Base-by-base conservation (phyloP, 306 rosid genomes). In the Vachellia collinsii region DNA sequence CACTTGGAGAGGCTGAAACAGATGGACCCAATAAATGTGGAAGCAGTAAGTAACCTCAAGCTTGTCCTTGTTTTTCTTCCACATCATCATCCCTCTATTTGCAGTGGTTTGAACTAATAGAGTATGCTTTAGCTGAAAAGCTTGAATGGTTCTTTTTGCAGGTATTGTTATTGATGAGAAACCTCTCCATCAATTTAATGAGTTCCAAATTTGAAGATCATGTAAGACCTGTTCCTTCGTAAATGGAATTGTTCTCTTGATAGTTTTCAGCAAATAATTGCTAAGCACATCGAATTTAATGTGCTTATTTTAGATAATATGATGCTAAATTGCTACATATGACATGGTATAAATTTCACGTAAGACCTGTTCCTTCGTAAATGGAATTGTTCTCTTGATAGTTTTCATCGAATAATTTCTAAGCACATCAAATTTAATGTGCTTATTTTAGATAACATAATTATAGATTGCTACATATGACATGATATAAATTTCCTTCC, bases 11-110 rank as follows among this genome's bases (percentile, higher is more conserved):
- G 87, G 75, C 88, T 90, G 80, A 93, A 84, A 76, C 90, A 89
- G 88, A 88, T 94, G 97, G 94, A 91, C 72, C 94, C 89, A 63
- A 88, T 93, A 84, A 89, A 94, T 84, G 76, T 94, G 79, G 93
- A 94, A 83, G 90, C 99, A 67, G 99, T 94, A 90, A 68, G 89
- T 85, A 75, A 66, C 47, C n/a, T 71, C 29, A 44, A 39, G 51
- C 25, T 44, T 76, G 62, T 78, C 53, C 43, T 75, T 34, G 56
- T 58, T 25, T 25, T 65, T 29, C 70, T 20, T 53, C 78, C 23
- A 61, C 81, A 36, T 65, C 39, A 38, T 66, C 17, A 13, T 37
- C 70, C 11, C 42, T 65, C 4, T 3, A 75, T 64, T 53, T 14
- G 75, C 37, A 25, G 38, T 3, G 29, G 44, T 62, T 79, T 74